Base-by-base conservation (phyloP, 306 rosid genomes). In the Sesbania bispinosa region DNA sequence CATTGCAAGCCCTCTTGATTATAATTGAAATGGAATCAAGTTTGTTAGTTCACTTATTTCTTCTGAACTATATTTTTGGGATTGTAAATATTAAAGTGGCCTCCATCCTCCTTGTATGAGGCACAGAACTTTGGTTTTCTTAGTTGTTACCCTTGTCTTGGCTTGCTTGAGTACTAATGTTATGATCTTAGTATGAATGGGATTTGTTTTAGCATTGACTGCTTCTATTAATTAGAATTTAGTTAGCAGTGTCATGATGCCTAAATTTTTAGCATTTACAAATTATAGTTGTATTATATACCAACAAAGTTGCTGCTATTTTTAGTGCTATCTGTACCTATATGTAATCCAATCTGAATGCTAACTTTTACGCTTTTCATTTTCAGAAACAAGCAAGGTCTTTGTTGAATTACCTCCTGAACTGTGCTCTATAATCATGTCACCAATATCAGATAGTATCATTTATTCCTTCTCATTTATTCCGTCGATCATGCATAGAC, bases 391-490 rank as follows among this genome's bases (percentile, higher is more conserved):
- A 13, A 76, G 78, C 45, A 79, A 70, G 67, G 23, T 6, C 8
- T 68, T 65, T 57, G 96, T 87, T 46, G 96, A 90, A 67, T 71
- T 93, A 69, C 98, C 98, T 11, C 97, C 97, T 0, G 97, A 93
- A 41, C 79, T 93, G 8, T 93, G 98, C 60, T 46, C 7, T 62
- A 67, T 93, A 8, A 59, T 90, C 46, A 84, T 93, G 92, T 85
- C 97, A 11, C 96, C 97, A 0, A 62, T 90, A 64, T 73, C 90
- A n/a, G 13, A 80, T 24, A 52, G 45, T 29, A 83, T 72, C 1
- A 32, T 88, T 21, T 84, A 85, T 79, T 74, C 97, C 5, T 90
- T 84, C 71, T 84, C 98, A 4, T 87, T 83, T 69, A 50, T 85
- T 66, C 98, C 98, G 0, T 87, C 94, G 6, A 85, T 90, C 69